A percentile compares a stretch with the other conserved stretches of the same genome.
These are phyloP conservation scores for Stagonosporopsis vannaccii DNA, from an alignment of 2,329 filamentous ascomycete species.

Conservation along the genomic window DNA sequence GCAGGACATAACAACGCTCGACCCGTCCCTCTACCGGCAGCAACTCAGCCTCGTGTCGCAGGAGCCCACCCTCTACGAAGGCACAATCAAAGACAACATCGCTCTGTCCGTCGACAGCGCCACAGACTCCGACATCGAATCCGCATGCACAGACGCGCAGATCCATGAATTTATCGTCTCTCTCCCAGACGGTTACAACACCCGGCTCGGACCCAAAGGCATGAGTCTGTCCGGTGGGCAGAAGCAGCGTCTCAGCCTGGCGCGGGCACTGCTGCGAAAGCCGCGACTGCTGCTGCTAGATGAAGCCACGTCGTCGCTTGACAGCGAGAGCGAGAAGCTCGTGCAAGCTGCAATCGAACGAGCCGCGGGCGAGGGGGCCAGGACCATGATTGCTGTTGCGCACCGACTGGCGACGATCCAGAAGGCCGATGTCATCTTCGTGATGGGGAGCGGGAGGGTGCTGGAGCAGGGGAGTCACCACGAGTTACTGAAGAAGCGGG, in stretches of 20 bases:
- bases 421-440: slow-evolving; percentile 49
- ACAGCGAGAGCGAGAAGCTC: slow-evolving; percentile 45
- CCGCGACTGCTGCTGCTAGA: slow-evolving; percentile 46
- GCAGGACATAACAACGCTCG: slow-evolving; percentile 46
- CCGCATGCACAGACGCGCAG: slow-evolving; percentile 46
- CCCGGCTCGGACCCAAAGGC: slow-evolving; percentile 47
- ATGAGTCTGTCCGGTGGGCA: slow-evolving; percentile 46
- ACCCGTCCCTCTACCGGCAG: slow-evolving; percentile 50
- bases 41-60: slow-evolving; percentile 56
- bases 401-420: slow-evolving; percentile 49
- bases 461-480: slow-evolving; percentile 46
- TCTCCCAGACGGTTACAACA: slow-evolving; percentile 46
- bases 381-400: slow-evolving; percentile 47
- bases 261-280: slow-evolving; percentile 43
- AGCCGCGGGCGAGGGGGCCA: slow-evolving; percentile 31
- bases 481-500: slow-evolving; percentile 36
- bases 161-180: slow-evolving; percentile 51
- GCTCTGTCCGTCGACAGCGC: slow-evolving; percentile 42
- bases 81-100: slow-evolving; percentile 52
- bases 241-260: slow-evolving; percentile 46
- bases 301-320: slow-evolving; percentile 45
- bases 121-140: slow-evolving; percentile 39
- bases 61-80: slow-evolving; percentile 57
- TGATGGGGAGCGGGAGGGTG: slow-evolving; percentile 44
- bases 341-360: slow-evolving; percentile 47